phyloP scores from a whole-genome alignment of 1,284 basidiomycete genomes.

The Ganoderma lucidum region DNA sequence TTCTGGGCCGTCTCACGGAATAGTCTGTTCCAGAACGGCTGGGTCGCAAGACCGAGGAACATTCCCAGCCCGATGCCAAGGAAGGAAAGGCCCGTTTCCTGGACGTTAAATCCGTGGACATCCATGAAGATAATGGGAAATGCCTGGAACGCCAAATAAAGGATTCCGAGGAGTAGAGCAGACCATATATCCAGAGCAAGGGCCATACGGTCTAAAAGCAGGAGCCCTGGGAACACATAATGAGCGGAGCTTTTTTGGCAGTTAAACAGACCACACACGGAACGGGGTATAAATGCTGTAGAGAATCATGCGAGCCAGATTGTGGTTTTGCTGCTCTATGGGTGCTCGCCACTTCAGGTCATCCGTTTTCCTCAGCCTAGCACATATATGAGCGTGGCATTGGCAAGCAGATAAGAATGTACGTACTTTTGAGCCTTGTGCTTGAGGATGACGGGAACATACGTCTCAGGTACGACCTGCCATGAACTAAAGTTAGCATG shows the following conservation, averaged over 20 bases:
- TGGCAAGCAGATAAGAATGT: not conserved
- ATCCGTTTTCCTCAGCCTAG: slow-evolving; percentile 62
- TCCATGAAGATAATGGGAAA: slow-evolving; percentile 76
- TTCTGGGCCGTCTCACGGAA: slow-evolving; percentile 42
- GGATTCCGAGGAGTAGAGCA: slow-evolving; percentile 65
- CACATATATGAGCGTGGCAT: not conserved
- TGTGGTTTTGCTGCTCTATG: slow-evolving; percentile 54
- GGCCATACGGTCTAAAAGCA: slow-evolving; percentile 79
- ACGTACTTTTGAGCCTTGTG: slow-evolving; percentile 54
- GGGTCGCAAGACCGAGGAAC: slow-evolving; percentile 58
- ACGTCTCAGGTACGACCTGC: slow-evolving; percentile 80
- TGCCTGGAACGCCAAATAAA: slow-evolving; percentile 79
- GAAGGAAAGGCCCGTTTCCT: slow-evolving; percentile 72
- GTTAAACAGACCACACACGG: slow-evolving; percentile 53
- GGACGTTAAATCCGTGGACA: slow-evolving; percentile 66
- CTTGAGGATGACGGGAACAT: slow-evolving; percentile 68
- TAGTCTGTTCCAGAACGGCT: slow-evolving; percentile 70
- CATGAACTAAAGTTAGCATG: not conserved
- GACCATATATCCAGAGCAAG: slow-evolving; percentile 67
- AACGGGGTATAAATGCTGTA: slow-evolving; percentile 68
- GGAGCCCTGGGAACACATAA: slow-evolving; percentile 56
- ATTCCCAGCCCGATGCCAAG: slow-evolving; percentile 79
- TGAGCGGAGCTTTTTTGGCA: not conserved
- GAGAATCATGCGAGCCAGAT: slow-evolving; percentile 48
- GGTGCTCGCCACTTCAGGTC: slow-evolving; percentile 65